Percentiles rank a stretch among this genome's conserved stretches.
phyloP scores from a whole-genome alignment of 371 early-diverging fungal species.

The Lichtheimia corymbifera region DNA sequence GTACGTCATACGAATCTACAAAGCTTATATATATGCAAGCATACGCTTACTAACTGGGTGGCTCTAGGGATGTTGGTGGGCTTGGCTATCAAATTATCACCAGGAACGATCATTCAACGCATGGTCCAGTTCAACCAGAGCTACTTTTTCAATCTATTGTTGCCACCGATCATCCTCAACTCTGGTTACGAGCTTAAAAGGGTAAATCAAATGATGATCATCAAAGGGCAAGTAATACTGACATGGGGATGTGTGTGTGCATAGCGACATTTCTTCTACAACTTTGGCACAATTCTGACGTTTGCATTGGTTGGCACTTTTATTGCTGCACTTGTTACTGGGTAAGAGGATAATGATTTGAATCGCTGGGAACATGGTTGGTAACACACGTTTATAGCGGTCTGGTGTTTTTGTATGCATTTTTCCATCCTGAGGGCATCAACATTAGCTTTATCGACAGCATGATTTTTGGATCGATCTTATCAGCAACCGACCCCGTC shows the following conservation, averaged over 20 bases:
- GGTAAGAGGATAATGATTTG: conserved; percentile 42
- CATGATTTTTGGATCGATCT: conserved; percentile 88
- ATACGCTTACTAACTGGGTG: not conserved
- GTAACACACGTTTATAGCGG: conserved; percentile 30
- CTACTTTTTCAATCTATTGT: conserved; percentile 91
- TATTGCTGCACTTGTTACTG: conserved; percentile 87
- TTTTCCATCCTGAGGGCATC: conserved; percentile 69
- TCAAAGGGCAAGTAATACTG: not conserved
- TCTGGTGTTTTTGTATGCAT: conserved; percentile 68
- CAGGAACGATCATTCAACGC: conserved; percentile 70
- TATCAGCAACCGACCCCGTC: conserved; percentile 96
- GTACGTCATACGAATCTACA: conserved; percentile 25
- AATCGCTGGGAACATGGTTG: not conserved
- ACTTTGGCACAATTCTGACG: conserved; percentile 83
- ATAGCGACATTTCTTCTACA: conserved; percentile 81
- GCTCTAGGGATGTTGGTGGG: conserved; percentile 85
- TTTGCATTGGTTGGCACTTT: conserved; percentile 94
- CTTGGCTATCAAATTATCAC: conserved; percentile 73
- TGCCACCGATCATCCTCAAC: conserved; percentile 95
- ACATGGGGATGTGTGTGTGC: not conserved
- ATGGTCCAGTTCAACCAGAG: conserved; percentile 91
- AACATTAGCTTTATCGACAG: conserved; percentile 82
- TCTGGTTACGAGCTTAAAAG: conserved; percentile 92
- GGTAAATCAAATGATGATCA: conserved; percentile 29
- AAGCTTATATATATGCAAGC: not conserved